A percentile compares a stretch with the other conserved stretches of the same genome.
These are phyloP conservation scores for Mycosphaerella sp. DNA, from an alignment of 2,329 filamentous ascomycete genomes.

Conservation along the genomic window DNA sequence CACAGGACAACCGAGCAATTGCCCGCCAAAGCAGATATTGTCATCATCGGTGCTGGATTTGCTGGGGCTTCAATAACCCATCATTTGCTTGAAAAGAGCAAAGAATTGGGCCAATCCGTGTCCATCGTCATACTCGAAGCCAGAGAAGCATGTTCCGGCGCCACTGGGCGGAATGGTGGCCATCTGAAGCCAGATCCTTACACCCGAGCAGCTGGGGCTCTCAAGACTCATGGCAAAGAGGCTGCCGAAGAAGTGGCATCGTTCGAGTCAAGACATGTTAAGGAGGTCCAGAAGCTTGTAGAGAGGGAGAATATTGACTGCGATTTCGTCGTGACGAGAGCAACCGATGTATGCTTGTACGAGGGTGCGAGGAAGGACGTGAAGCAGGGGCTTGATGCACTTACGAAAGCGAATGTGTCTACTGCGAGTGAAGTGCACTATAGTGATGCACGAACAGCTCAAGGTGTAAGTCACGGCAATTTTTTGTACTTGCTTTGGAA, in stretches of 20 bases:
- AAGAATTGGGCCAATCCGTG: neutral
- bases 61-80: slow-evolving; percentile 25
- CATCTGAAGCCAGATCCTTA: slow-evolving; percentile 37
- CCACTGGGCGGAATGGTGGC: slow-evolving; percentile 30
- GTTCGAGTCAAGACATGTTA: slow-evolving; percentile 33
- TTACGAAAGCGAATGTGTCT: slow-evolving; percentile 29
- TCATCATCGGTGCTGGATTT: slow-evolving; percentile 28
- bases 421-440: slow-evolving; percentile 31
- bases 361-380: slow-evolving; percentile 23
- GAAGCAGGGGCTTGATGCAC: slow-evolving; percentile 29
- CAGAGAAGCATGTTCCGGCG: slow-evolving; percentile 26
- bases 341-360: slow-evolving; percentile 38
- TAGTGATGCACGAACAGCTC: slow-evolving; percentile 27
- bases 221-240: slow-evolving; percentile 27
- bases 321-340: slow-evolving; percentile 41
- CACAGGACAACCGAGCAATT: slow-evolving; percentile 59
- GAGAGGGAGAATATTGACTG: slow-evolving; percentile 40
- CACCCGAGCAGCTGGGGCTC: slow-evolving; percentile 23
- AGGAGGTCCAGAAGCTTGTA: slow-evolving; percentile 36
- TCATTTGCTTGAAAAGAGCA: slow-evolving; percentile 22
- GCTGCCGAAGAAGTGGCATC: slow-evolving; percentile 30
- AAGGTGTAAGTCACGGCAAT: slow-evolving; percentile 23
- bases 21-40: slow-evolving; percentile 24
- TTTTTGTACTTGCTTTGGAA: slow-evolving; percentile 1
- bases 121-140: slow-evolving; percentile 27